Evolutionary conservation across 2,329 filamentous ascomycete genomes (phyloP).

Genomic region (Emmonsia crescens): DNA sequence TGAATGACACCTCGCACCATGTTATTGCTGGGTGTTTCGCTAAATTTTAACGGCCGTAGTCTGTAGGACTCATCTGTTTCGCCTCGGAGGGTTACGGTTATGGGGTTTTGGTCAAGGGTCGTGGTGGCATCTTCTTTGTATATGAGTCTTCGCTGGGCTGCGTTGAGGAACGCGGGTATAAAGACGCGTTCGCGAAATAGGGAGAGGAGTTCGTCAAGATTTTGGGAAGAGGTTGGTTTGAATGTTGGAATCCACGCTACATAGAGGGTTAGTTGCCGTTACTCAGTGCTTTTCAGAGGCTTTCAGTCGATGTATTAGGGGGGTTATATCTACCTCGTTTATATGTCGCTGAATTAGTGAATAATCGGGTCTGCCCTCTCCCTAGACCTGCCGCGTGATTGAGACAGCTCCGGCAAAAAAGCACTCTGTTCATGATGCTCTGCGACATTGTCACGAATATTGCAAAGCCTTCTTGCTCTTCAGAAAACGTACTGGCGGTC

Average conservation of each 20-base stretch:
- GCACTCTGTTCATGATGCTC: conserved; percentile 26
- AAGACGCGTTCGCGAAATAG: conserved; percentile 36
- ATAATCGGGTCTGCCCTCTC: conserved; percentile 10
- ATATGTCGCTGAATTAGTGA: conserved; percentile 24
- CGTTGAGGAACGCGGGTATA: conserved; percentile 30
- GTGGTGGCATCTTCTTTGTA: conserved; percentile 27
- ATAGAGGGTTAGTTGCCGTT: not conserved
- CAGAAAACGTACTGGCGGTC: not conserved
- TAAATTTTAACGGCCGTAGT: conserved; percentile 27
- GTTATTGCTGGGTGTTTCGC: conserved; percentile 24
- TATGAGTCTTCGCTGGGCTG: conserved; percentile 29
- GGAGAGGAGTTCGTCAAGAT: conserved; percentile 31
- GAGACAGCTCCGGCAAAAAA: conserved; percentile 27
- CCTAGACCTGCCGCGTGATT: conserved; percentile 20
- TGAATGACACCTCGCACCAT: conserved; percentile 23
- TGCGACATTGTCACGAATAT: conserved; percentile 27
- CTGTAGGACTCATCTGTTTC: conserved; percentile 27
- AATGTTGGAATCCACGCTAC: conserved; percentile 28
- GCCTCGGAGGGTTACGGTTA: conserved; percentile 28
- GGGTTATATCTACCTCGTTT: conserved; percentile 23
- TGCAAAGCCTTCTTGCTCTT: not conserved
- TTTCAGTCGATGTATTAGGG: not conserved
- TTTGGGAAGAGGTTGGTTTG: conserved; percentile 27
- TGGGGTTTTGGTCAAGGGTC: conserved; percentile 28
- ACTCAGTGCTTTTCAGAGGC: not conserved